These are phyloP conservation scores for Aureobasidium sp. DNA, from an alignment of 2,329 filamentous ascomycete genomes.

Conservation along the genomic window DNA sequence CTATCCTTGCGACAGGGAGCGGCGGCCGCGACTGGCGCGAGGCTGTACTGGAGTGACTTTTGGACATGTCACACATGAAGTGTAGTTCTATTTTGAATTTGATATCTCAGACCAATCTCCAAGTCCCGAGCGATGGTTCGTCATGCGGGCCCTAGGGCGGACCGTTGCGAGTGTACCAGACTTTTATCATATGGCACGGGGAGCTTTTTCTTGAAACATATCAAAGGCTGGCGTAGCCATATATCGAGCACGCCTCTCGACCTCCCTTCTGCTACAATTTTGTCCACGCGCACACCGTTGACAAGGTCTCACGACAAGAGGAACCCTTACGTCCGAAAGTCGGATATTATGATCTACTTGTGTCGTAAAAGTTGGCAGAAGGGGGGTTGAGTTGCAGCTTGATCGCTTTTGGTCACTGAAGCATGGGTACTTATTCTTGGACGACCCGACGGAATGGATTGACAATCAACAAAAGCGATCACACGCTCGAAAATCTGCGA, in stretches of 20 bases:
- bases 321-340: conserved; percentile 2
- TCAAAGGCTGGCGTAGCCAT: neutral
- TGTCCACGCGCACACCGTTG: neutral
- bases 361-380: conserved; percentile 5
- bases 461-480: neutral
- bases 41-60: neutral
- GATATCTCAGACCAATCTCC: conserved; percentile 4
- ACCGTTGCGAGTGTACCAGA: conserved; percentile 15
- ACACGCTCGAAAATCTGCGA: neutral
- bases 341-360: conserved; percentile 5
- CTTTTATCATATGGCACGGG: conserved; percentile 2
- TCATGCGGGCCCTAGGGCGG: conserved; percentile 10
- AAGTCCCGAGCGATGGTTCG: conserved; percentile 6
- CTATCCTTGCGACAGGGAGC: neutral
- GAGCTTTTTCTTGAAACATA: conserved; percentile 1
- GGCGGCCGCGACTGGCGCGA: neutral
- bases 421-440: conserved; percentile 5
- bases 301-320: neutral
- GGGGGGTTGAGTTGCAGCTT: neutral
- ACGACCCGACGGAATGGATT: neutral
- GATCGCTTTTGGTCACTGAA: neutral
- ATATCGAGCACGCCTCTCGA: neutral
- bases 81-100: conserved; percentile 11
- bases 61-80: conserved; percentile 3
- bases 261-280: neutral